phyloP scores from a whole-genome alignment of 257 asterid genomes.

The Pogostemon cablin region DNA sequence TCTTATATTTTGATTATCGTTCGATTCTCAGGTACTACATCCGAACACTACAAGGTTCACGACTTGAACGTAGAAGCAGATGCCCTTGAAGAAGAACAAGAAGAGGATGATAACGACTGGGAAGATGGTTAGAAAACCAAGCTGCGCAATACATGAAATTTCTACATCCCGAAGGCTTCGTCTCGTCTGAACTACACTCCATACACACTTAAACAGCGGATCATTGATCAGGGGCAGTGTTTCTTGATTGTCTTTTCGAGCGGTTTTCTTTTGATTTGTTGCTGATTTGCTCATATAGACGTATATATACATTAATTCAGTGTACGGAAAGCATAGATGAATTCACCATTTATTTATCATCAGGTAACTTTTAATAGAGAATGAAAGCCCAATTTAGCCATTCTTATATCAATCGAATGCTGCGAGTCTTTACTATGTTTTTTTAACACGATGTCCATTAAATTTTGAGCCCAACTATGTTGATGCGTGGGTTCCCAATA shows the following conservation, averaged over 20 bases:
- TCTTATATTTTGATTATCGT: conserved; percentile 3
- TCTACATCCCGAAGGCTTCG: too few species aligned
- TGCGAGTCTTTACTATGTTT: too few species aligned
- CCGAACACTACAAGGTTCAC: conserved; percentile 52
- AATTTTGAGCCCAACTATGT: too few species aligned
- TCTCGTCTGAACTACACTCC: not conserved
- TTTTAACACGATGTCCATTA: too few species aligned
- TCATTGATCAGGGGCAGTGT: not conserved
- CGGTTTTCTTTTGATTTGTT: not conserved
- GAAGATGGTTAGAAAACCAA: conserved; percentile 60
- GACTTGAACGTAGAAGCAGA: conserved; percentile 82
- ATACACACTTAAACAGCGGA: not conserved
- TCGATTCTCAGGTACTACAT: conserved; percentile 39
- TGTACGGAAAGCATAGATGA: not conserved
- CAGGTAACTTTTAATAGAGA: too few species aligned
- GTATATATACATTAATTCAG: not conserved
- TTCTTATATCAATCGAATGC: too few species aligned
- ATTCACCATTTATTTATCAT: not conserved
- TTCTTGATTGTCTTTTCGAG: not conserved
- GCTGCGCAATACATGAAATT: not conserved
- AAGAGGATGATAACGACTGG: conserved; percentile 78
- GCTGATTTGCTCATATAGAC: not conserved
- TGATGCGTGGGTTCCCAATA: too few species aligned
- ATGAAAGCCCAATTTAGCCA: too few species aligned
- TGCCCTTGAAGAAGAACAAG: conserved; percentile 62